phyloP scores from a whole-genome alignment of 768 basidiomycete species.

The Suillus spraguei region DNA sequence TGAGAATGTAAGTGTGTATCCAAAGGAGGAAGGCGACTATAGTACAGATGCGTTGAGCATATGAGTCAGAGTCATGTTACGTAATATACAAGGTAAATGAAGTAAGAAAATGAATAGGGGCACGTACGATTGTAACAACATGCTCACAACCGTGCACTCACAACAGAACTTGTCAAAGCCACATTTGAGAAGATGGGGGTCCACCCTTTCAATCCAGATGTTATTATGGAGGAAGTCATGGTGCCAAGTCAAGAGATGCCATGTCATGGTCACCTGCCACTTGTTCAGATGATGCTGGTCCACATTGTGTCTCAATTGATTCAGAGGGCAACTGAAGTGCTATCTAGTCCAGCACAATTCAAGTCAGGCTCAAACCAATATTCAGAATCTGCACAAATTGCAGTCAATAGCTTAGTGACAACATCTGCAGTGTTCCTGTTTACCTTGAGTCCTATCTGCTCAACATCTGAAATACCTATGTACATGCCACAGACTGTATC shows the following conservation, averaged over 20 bases:
- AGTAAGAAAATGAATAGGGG: too few species aligned
- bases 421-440: neutral
- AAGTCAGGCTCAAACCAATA: neutral
- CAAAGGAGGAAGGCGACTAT: too few species aligned
- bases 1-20: too few species aligned
- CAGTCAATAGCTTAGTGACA: neutral
- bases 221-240: conserved; percentile 22
- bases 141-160: conserved; percentile 36
- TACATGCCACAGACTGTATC: neutral
- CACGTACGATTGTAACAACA: too few species aligned
- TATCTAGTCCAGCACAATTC: neutral
- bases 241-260: conserved; percentile 20
- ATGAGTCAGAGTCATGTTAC: too few species aligned
- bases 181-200: conserved; percentile 33
- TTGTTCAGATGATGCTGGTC: conserved; percentile 9
- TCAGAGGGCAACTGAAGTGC: conserved; percentile 8
- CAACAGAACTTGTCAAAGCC: conserved; percentile 20
- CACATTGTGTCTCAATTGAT: conserved; percentile 15
- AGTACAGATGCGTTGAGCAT: too few species aligned
- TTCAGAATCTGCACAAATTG: neutral
- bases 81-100: too few species aligned
- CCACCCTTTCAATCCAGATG: conserved; percentile 23
- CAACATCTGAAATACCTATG: neutral
- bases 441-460: neutral
- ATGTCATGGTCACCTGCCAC: neutral